Percentiles rank a stretch among this genome's conserved stretches.
These are phyloP conservation scores for Pseudocercospora fuligena DNA, from an alignment of 2,329 filamentous ascomycete species.

Conservation along the genomic window DNA sequence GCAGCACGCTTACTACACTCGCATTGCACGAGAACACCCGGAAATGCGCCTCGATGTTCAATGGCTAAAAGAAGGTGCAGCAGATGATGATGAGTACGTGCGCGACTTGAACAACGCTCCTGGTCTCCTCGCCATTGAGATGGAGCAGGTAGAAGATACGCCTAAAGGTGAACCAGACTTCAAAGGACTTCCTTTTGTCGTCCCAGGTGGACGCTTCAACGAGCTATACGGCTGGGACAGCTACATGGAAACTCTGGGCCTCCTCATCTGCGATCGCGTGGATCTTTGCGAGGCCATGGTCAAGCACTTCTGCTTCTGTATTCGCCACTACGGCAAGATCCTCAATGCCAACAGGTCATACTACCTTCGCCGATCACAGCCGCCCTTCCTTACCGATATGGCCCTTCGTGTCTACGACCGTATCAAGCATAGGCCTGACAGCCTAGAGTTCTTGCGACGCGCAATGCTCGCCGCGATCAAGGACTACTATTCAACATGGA, in stretches of 20 bases:
- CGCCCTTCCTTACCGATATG: conserved; percentile 97
- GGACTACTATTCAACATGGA: conserved; percentile 92
- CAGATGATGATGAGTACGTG: conserved; percentile 75
- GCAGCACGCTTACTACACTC: conserved; percentile 86
- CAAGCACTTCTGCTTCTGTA: conserved; percentile 95
- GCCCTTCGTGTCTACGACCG: conserved; percentile 89
- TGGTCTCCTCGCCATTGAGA: conserved; percentile 85
- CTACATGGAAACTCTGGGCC: conserved; percentile 94
- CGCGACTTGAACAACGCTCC: conserved; percentile 84
- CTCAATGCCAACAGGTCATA: conserved; percentile 96
- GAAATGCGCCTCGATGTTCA: conserved; percentile 88
- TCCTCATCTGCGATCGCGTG: conserved; percentile 82
- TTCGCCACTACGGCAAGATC: conserved; percentile 97
- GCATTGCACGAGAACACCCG: conserved; percentile 76
- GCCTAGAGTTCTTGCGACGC: conserved; percentile 77
- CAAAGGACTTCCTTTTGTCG: conserved; percentile 88
- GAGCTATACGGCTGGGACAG: conserved; percentile 99
- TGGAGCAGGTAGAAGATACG: conserved; percentile 70
- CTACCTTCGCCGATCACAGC: conserved; percentile 92
- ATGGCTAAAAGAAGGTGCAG: conserved; percentile 68
- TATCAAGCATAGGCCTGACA: conserved; percentile 82
- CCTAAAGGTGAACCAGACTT: conserved; percentile 72
- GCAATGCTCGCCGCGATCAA: conserved; percentile 93
- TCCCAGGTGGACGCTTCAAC: conserved; percentile 96
- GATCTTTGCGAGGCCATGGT: conserved; percentile 95